Conservation (phyloP, 306 rosid genomes). For the Prunus salicina region DNA sequence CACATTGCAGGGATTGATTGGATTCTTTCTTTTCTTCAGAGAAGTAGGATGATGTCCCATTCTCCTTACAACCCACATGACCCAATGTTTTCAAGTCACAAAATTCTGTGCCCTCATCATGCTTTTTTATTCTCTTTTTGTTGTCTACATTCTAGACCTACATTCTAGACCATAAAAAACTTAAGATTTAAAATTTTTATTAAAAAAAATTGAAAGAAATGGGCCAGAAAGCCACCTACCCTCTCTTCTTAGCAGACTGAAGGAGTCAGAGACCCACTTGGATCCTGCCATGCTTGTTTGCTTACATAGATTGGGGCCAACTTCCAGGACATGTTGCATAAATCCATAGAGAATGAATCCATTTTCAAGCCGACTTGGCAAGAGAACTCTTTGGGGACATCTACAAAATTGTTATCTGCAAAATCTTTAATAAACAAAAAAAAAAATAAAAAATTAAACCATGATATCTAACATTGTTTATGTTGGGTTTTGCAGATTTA, state of each 20-base stretch:
- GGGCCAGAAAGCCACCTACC: neutral
- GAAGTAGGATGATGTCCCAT: neutral
- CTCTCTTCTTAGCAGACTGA: neutral
- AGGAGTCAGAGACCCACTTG: neutral
- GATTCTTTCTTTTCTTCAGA: constrained; percentile 9
- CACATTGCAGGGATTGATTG: constrained; percentile 7
- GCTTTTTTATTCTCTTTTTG: neutral
- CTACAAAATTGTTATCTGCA: neutral
- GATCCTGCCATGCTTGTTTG: neutral
- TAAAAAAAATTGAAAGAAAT: neutral
- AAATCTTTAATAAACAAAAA: neutral
- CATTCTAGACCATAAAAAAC: neutral
- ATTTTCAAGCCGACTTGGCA: neutral
- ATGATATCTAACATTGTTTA: neutral
- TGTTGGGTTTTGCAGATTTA: neutral
- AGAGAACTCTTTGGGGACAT: neutral
- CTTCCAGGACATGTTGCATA: neutral
- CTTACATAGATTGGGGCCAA: neutral
- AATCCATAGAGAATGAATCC: neutral
- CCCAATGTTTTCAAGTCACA: neutral
- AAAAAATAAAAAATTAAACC: neutral
- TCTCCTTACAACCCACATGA: constrained; percentile 10
- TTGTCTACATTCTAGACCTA: neutral
- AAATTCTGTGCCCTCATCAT: constrained; percentile 11
- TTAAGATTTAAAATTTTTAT: too few relatives aligned